These are phyloP conservation scores for Euphorbia lathyris DNA, from an alignment of 345 rosid genomes.

Conservation along the genomic window DNA sequence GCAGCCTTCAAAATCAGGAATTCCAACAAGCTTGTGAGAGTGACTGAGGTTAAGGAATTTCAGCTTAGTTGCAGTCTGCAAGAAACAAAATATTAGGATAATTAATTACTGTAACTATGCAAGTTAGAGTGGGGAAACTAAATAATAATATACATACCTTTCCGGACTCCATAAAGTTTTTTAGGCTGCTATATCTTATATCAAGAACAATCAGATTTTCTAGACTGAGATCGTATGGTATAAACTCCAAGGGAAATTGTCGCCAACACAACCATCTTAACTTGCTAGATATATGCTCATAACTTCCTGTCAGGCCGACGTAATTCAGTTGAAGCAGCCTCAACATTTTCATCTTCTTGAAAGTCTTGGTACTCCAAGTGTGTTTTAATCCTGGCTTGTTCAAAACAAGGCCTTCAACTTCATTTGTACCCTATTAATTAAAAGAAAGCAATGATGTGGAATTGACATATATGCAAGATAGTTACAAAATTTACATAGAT, in stretches of 20 bases:
- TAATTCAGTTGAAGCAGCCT: conserved; percentile 13
- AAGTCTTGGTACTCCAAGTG: background rate
- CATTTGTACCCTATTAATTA: conserved; percentile 22
- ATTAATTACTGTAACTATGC: background rate
- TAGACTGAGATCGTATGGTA: background rate
- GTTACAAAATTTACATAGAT: no score
- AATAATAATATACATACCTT: background rate
- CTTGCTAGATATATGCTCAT: background rate
- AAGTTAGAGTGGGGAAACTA: background rate
- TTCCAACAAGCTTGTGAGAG: background rate
- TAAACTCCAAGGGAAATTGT: conserved; percentile 4
- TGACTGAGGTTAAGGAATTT: conserved; percentile 18
- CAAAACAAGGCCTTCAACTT: conserved; percentile 18
- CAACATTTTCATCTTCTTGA: conserved; percentile 17
- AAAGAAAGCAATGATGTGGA: background rate
- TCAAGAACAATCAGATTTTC: conserved; percentile 6
- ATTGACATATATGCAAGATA: background rate
- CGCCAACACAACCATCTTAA: conserved; percentile 22
- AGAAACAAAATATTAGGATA: background rate
- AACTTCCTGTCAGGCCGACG: background rate
- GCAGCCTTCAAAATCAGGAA: background rate
- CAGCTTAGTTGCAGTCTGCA: conserved; percentile 7
- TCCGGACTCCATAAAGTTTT: background rate
- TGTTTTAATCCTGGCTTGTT: no score
- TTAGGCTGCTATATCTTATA: conserved; percentile 12